Base-by-base conservation (phyloP, 345 rosid genomes). In the Anacardium occidentale region DNA sequence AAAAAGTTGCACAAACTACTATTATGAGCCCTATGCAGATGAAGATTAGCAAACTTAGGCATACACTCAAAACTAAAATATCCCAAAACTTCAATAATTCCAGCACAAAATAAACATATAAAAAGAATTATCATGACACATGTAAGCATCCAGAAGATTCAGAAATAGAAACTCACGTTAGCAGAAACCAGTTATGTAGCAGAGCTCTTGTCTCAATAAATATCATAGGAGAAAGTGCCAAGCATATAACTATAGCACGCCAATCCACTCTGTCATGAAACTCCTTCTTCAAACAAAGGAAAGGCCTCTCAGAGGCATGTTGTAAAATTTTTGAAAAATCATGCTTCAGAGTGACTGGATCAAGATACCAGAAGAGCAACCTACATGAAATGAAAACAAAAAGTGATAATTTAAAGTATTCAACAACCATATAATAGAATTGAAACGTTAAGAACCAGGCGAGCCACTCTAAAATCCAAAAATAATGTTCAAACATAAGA, bases 121-220 rank as follows among this genome's bases (percentile, higher is more conserved):
- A 44, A 14, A 24, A 42, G 42, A 68, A 55, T 26, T 14, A 25
- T 15, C 21, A 26, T 4, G 20, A 58, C n/a, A 21, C 34, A 57
- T 25, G 58, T 42, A 60, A 13, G 34, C 40, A 57, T 62, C 58
- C 47, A 59, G 15, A 60, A 4, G n/a, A 42, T 6, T 13, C 25
- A 60, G 18, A 66, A 62, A 77, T 0, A 11, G 62, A 69, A 72
- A 88, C 94, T 87, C 76, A 90, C 96, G 92, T 82, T 54, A 77
- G 82, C 70, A 92, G 71, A 81, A 92, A 75, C 94, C 96, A 92
- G 44, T 79, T 82, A 74, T 90, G 96, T 57, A 92, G 80, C 50
- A 89, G 81, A 40, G 91, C 83, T 76, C 86, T 83, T 45, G 80
- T 64, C 77, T 86, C 79, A 7, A 75, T 68, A 72, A 89, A 89